A percentile compares a stretch with the other conserved stretches of the same genome.
These are phyloP conservation scores for Rubia tinctorum DNA, from an alignment of 305 asterid genomes.

Conservation along the genomic window DNA sequence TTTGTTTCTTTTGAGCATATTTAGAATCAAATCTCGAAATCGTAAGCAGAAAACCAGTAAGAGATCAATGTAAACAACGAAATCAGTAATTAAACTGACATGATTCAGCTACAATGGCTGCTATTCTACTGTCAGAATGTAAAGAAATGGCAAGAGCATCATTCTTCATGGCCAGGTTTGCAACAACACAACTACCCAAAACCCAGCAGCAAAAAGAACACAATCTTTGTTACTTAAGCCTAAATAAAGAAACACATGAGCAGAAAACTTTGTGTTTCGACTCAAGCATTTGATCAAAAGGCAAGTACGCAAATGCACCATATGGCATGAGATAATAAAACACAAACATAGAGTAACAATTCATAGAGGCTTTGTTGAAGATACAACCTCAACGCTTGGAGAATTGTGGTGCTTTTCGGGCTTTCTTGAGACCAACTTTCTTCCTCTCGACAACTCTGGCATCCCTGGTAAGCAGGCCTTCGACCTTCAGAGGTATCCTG, in stretches of 20 bases:
- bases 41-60: not conserved
- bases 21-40: not conserved
- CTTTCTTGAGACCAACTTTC: conserved; percentile 81
- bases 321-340: not conserved
- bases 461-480: conserved; percentile 85
- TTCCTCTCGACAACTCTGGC: conserved; percentile 89
- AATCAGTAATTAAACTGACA: not conserved
- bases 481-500: conserved; percentile 62
- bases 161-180: not conserved
- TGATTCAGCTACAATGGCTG: too few relatives aligned
- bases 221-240: not conserved
- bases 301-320: not conserved
- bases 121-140: not conserved
- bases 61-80: not conserved
- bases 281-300: not conserved
- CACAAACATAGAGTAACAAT: not conserved
- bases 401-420: conserved; percentile 86
- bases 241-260: not conserved
- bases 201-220: not conserved
- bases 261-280: not conserved
- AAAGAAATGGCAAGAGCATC: not conserved
- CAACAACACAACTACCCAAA: not conserved
- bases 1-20: not conserved
- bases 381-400: conserved; percentile 69
- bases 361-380: not conserved